Conservation (phyloP, 2,329 filamentous ascomycete genomes). For the Calonectria honghensis region DNA sequence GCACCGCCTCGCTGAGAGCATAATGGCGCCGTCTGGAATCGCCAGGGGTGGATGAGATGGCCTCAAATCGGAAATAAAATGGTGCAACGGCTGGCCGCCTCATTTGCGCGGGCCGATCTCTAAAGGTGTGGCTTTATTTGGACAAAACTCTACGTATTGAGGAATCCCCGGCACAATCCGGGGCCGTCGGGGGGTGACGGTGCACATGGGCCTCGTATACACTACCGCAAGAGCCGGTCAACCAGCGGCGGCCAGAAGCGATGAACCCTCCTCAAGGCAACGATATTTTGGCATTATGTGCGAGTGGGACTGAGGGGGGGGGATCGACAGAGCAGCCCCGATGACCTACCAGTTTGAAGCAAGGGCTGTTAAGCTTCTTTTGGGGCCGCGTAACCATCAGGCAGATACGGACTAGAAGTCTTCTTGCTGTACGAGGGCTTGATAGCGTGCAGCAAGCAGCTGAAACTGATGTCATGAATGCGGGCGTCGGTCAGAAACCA, state of each 20-base stretch:
- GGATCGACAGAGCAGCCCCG: slow-evolving; percentile 28
- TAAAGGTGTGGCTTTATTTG: slow-evolving; percentile 26
- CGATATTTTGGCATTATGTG: slow-evolving; percentile 9
- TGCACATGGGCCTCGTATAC: slow-evolving; percentile 5
- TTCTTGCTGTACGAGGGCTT: slow-evolving; percentile 39
- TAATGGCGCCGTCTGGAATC: slow-evolving; percentile 24
- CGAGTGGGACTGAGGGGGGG: slow-evolving; percentile 26
- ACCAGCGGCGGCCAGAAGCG: neutral
- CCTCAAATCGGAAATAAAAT: slow-evolving; percentile 22
- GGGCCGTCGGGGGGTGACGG: slow-evolving; percentile 4
- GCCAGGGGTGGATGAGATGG: slow-evolving; percentile 15
- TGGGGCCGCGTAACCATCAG: slow-evolving; percentile 33
- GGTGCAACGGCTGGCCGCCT: neutral
- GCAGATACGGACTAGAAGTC: slow-evolving; percentile 27
- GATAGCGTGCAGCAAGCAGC: slow-evolving; percentile 40
- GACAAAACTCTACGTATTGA: slow-evolving; percentile 8
- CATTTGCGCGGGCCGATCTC: slow-evolving; percentile 19
- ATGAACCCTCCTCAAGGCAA: slow-evolving; percentile 27
- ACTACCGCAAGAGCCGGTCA: neutral
- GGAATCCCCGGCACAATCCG: slow-evolving; percentile 14
- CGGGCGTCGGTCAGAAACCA: slow-evolving; percentile 30
- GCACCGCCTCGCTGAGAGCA: slow-evolving; percentile 37
- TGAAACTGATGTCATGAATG: slow-evolving; percentile 53
- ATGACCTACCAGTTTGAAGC: slow-evolving; percentile 27
- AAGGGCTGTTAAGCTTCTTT: slow-evolving; percentile 45